Base-by-base conservation (phyloP, 2,329 filamentous ascomycete species). In the Periglandula ipomoeae region DNA sequence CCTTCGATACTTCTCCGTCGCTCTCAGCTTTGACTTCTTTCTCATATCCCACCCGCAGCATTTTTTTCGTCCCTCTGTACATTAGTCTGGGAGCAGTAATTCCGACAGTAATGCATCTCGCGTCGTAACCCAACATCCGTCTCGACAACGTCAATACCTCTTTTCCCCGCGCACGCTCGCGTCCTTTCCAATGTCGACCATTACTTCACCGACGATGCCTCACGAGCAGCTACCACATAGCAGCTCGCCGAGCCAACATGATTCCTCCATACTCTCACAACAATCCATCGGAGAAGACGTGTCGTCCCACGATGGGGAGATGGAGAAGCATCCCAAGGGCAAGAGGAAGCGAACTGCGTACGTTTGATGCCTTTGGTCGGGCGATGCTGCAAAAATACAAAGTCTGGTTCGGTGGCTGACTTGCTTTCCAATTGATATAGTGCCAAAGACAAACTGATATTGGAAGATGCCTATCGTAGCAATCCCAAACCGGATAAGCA, bases 401-500 rank as follows among this genome's bases (percentile, higher is more conserved):
- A 1, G 17, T 11, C 5, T 17, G 19, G 35, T 20, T 10, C 35
- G 10, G 35, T 22, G 20, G 50, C 56, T 58, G 58, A 58, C 55
- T 39, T n/a, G 49, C 39, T 24, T n/a, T 46, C 49, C 49, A 54
- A 58, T 56, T 53, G 52, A 32, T 55, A 13, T 55, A 95, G 89
- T 61, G 84, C 87, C 37, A 86, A 91, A 67, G 91, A 97, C 70
- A 91, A 95, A 71, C 79, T 84, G 46, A 79, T 94, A 47, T 82
- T 96, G 52, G 91, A 96, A 67, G 78, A 85, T 32, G 89, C 91
- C 51, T 96, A 95, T 63, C 77, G 80, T 58, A 78, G 75, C 53
- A 94, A 96, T 65, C 81, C 88, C 6, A 96, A 95, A 67, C 91
- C 91, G 30, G 90, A 95, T 71, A 96, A 95, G 70, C 78, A 82